phyloP scores from a whole-genome alignment of 2,329 filamentous ascomycete species.

The Furcasterigmium sp. region DNA sequence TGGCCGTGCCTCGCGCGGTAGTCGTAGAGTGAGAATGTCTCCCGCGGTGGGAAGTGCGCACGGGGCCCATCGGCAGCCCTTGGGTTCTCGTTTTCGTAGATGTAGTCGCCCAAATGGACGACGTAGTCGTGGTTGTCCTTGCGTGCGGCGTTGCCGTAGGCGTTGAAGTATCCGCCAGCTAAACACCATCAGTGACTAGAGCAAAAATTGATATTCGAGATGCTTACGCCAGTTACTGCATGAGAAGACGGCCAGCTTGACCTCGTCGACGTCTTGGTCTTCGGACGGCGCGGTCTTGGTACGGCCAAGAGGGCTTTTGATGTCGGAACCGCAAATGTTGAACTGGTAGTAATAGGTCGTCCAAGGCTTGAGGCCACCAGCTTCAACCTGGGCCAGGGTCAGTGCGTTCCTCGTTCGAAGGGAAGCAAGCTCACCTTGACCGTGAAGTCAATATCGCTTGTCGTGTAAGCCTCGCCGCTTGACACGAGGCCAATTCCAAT shows the following conservation, averaged over 20 bases:
- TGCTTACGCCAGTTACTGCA: conserved; percentile 60
- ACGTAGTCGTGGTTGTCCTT: conserved; percentile 58
- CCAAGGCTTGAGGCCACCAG: conserved; percentile 53
- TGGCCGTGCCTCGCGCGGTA: conserved; percentile 33
- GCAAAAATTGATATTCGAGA: too few relatives aligned
- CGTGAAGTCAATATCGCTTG: conserved; percentile 69
- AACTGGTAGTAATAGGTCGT: conserved; percentile 67
- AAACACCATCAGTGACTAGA: neutral
- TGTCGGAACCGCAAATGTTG: conserved; percentile 57
- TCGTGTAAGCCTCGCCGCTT: conserved; percentile 53
- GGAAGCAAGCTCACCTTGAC: conserved; percentile 44
- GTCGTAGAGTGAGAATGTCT: conserved; percentile 29
- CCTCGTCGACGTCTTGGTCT: conserved; percentile 47
- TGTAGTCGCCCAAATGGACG: conserved; percentile 54
- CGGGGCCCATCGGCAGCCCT: conserved; percentile 7
- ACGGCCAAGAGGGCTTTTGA: conserved; percentile 55
- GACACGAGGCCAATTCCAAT: too few relatives aligned
- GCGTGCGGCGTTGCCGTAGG: conserved; percentile 51
- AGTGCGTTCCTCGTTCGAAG: neutral
- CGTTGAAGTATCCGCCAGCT: conserved; percentile 51
- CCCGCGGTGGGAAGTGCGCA: conserved; percentile 1
- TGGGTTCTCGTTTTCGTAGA: conserved; percentile 50
- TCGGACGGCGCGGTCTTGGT: conserved; percentile 63
- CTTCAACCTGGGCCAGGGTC: conserved; percentile 44
- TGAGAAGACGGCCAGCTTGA: conserved; percentile 64